Conservation (phyloP, 768 basidiomycete genomes). For the Sporobolomyces roseus region DNA sequence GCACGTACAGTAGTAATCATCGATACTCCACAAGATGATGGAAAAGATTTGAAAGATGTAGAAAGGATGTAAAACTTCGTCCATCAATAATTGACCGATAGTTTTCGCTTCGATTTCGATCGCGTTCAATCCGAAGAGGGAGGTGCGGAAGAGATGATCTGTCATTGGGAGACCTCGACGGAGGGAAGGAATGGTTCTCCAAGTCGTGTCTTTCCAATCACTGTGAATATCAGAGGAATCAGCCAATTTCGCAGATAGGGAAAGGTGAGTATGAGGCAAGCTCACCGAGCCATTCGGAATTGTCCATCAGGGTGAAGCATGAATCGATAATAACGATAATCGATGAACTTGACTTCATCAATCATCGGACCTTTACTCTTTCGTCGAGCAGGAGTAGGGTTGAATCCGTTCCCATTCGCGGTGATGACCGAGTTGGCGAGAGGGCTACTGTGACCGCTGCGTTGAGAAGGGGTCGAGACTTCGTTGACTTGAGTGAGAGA, state of each 20-base stretch:
- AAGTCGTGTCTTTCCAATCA: conserved; percentile 81
- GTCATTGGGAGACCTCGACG: conserved; percentile 61
- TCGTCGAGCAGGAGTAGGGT: neutral
- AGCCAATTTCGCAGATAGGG: neutral
- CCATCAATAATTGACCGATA: conserved; percentile 68
- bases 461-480: neutral
- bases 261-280: neutral
- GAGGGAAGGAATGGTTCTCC: conserved; percentile 62
- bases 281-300: conserved; percentile 73
- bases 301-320: conserved; percentile 79
- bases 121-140: conserved; percentile 75
- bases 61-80: conserved; percentile 96
- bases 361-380: conserved; percentile 46
- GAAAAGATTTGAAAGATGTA: conserved; percentile 98
- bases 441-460: conserved; percentile 19
- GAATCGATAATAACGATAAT: conserved; percentile 90
- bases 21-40: conserved; percentile 86
- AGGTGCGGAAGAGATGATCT: conserved; percentile 60
- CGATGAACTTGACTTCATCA: conserved; percentile 63
- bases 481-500: conserved; percentile 1
- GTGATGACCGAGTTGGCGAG: too few relatives aligned
- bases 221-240: conserved; percentile 51
- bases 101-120: conserved; percentile 90
- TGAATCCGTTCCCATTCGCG: neutral
- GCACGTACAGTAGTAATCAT: conserved; percentile 66